Evolutionary conservation across 1,284 basidiomycete genomes (phyloP).

Genomic region (Puccinia brachypodii): DNA sequence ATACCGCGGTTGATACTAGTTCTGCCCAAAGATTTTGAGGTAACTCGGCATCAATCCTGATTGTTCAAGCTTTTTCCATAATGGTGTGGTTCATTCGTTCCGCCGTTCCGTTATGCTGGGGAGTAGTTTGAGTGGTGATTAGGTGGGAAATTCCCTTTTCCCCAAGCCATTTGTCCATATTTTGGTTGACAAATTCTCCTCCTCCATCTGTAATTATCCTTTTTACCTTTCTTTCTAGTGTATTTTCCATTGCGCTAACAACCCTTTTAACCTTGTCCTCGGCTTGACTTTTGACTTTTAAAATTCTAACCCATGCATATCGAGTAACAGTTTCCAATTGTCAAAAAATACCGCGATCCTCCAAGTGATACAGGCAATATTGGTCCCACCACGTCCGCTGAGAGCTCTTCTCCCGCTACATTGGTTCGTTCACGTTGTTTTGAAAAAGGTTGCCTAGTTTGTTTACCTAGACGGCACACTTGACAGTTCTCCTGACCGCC

Average conservation of each 20-base stretch:
- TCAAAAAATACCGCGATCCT: constrained; percentile 24
- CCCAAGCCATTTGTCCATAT: constrained; percentile 8
- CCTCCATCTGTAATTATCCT: constrained; percentile 28
- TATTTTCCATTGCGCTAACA: not conserved
- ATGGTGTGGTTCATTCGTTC: constrained; percentile 18
- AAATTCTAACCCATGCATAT: constrained; percentile 17
- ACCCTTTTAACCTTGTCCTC: not conserved
- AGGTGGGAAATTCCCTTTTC: constrained; percentile 20
- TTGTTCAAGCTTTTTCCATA: constrained; percentile 16
- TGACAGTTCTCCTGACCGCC: constrained; percentile 17
- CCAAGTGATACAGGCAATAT: constrained; percentile 29
- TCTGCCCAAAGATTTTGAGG: constrained; percentile 24
- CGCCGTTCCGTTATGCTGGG: constrained; percentile 34
- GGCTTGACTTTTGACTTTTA: constrained; percentile 20
- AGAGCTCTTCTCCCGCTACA: constrained; percentile 13
- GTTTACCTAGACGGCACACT: constrained; percentile 25
- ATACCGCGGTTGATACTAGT: constrained; percentile 15
- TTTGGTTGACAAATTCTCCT: constrained; percentile 23
- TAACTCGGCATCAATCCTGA: not conserved
- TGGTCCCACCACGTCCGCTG: constrained; percentile 29
- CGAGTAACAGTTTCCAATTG: constrained; percentile 18
- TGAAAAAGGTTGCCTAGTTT: constrained; percentile 2
- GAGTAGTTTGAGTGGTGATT: constrained; percentile 21
- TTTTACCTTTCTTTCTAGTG: constrained; percentile 4
- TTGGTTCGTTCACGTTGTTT: not conserved